These are phyloP conservation scores for Sporothrix brasiliensis DNA, from an alignment of 2,329 filamentous ascomycete genomes.

Conservation along the genomic window DNA sequence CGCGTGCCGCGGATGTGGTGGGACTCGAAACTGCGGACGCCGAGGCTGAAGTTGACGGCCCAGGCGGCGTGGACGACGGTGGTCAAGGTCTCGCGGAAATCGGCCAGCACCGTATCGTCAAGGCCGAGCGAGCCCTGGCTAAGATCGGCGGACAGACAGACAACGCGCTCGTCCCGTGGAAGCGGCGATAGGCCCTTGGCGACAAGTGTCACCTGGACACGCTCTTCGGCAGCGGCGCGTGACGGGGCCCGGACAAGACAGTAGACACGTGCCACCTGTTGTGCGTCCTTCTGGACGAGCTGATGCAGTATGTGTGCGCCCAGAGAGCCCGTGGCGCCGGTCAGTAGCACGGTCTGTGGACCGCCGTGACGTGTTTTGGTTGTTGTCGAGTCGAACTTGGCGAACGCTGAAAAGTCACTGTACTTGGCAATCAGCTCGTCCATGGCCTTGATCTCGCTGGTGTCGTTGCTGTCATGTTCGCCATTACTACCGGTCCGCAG, in stretches of 20 bases:
- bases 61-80: constrained; percentile 55
- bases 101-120: constrained; percentile 37
- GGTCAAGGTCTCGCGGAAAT: constrained; percentile 38
- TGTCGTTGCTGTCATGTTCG: constrained; percentile 40
- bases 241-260: constrained; percentile 54
- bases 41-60: constrained; percentile 59
- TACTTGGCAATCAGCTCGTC: constrained; percentile 36
- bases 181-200: constrained; percentile 34
- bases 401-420: constrained; percentile 24
- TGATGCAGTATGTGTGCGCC: constrained; percentile 63
- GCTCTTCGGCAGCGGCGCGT: constrained; percentile 35
- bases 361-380: not conserved
- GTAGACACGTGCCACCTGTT: constrained; percentile 57
- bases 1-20: constrained; percentile 51
- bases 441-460: constrained; percentile 46
- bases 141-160: constrained; percentile 48
- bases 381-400: not conserved
- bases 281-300: constrained; percentile 54
- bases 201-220: constrained; percentile 33
- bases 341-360: constrained; percentile 19
- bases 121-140: constrained; percentile 37
- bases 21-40: constrained; percentile 52
- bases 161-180: constrained; percentile 37
- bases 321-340: constrained; percentile 65
- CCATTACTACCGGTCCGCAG: constrained; percentile 46